Evolutionary conservation across 2,329 filamentous ascomycete species (phyloP).

Genomic region (Ciborinia camelliae): DNA sequence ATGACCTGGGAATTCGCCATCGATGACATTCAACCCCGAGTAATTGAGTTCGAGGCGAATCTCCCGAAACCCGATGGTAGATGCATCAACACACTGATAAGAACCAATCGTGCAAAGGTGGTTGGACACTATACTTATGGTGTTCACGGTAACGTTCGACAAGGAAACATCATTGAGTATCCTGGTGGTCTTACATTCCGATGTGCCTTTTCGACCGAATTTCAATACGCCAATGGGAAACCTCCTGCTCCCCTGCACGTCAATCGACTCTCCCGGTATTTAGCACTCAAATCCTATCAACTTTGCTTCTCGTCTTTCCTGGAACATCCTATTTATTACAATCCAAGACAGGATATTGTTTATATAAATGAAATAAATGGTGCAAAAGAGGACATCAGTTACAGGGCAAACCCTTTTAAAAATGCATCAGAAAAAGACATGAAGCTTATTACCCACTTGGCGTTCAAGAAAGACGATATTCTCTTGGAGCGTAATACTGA

Average conservation of each 20-base stretch:
- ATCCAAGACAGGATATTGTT: background rate
- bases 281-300: background rate
- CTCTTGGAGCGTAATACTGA: too few relatives aligned
- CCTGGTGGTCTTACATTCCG: background rate
- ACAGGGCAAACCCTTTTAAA: background rate
- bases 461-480: background rate
- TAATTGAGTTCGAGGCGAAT: background rate
- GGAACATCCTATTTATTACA: background rate
- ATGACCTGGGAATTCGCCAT: background rate
- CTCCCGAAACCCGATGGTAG: background rate
- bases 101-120: too few relatives aligned
- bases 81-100: accelerated
- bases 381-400: background rate
- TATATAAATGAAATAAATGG: background rate
- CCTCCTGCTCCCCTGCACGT: background rate
- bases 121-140: too few relatives aligned
- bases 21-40: background rate
- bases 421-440: background rate
- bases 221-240: background rate
- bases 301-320: background rate
- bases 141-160: too few relatives aligned
- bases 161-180: too few relatives aligned
- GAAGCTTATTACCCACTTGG: background rate
- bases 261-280: background rate
- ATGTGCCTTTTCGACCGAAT: background rate